A percentile compares a stretch with the other conserved stretches of the same genome.
These are phyloP conservation scores for Craterostigma plantagineum DNA, from an alignment of 257 asterid species.

Conservation along the genomic window DNA sequence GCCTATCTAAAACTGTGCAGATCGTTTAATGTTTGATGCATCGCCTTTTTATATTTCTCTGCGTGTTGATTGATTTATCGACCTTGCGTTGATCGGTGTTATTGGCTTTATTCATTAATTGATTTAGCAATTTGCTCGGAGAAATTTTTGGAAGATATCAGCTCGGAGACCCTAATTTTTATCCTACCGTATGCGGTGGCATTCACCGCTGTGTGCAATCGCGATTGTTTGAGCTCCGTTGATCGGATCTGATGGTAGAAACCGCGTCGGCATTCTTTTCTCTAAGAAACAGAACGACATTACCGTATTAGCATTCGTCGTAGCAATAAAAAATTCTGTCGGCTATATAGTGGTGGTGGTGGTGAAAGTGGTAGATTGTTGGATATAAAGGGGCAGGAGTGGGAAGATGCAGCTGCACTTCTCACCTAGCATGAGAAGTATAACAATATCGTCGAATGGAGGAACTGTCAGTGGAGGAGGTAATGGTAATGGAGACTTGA, in stretches of 20 bases:
- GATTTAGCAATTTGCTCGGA: conserved; percentile 18
- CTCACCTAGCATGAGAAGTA: conserved; percentile 99
- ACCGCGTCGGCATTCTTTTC: conserved; percentile 1
- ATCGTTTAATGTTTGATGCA: too few species aligned
- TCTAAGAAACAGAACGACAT: not conserved
- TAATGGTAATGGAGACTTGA: conserved; percentile 1
- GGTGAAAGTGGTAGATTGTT: conserved; percentile 6
- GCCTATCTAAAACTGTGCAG: too few species aligned
- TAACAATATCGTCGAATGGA: conserved; percentile 64
- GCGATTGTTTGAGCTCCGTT: conserved; percentile 9
- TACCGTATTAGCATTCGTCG: not conserved
- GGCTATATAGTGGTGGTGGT: conserved; percentile 1
- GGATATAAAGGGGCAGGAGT: conserved; percentile 1
- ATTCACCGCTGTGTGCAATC: conserved; percentile 3
- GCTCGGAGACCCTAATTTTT: conserved; percentile 9
- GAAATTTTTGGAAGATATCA: conserved; percentile 15
- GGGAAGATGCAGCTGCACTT: conserved; percentile 59
- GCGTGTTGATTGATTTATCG: too few species aligned
- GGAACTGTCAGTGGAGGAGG: conserved; percentile 9
- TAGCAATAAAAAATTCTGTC: not conserved
- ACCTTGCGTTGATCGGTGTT: too few species aligned
- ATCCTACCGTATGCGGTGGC: conserved; percentile 9
- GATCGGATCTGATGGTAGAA: conserved; percentile 10
- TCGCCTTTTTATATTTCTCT: too few species aligned
- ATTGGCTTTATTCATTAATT: not conserved